Evolutionary conservation across 306 rosid genomes (phyloP), one percentile per base, ranked within the genome.

Genomic region (Quercus glauca): DNA sequence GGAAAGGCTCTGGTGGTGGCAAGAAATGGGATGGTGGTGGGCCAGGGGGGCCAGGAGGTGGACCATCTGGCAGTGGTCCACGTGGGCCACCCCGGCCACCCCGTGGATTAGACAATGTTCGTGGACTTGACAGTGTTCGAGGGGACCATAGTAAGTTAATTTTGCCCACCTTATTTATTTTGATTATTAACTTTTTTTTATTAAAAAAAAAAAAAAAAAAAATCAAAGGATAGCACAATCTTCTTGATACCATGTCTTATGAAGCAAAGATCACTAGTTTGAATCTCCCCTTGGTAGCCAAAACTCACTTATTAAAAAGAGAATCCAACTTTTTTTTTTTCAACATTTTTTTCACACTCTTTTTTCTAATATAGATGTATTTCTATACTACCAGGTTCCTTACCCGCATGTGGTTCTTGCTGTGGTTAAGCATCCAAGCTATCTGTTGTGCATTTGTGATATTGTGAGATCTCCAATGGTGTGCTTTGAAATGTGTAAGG

Each of bases 351-450:
- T 68, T 2, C 18, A 15, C 49, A 19, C 64, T 28, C 41, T n/a
- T 25, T 28, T 74, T 59, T 58, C 45, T 58, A 60, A 78, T 37
- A 73, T 71, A 76, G 77, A 28, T 8, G 31, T 21, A 14, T 55
- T n/a, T 55, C 69, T 64, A 64, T 4, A 43, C 74, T 49, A 76
- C 55, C 97, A 95, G 98, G 82, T 88, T 82, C 99, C 6, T 78
- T 89, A 31, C 99, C 99, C 69, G 99, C 98, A 23, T 95, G 99
- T 10, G 99, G 98, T 41, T 95, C 99, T 63, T 95, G 99, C 96
- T 95, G 99, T 60, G 99, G 99, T 51, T 95, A 75, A 91, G 71
- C 33, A 55, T 1, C 55, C 78, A 65, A 60, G n/a, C 33, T 21
- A 9, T 49, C 51, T 52, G 29, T 51, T 51, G 71, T 55, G 74